Evolutionary conservation across 2,329 filamentous ascomycete species (phyloP).

Genomic region (Coniochaeta sp.): DNA sequence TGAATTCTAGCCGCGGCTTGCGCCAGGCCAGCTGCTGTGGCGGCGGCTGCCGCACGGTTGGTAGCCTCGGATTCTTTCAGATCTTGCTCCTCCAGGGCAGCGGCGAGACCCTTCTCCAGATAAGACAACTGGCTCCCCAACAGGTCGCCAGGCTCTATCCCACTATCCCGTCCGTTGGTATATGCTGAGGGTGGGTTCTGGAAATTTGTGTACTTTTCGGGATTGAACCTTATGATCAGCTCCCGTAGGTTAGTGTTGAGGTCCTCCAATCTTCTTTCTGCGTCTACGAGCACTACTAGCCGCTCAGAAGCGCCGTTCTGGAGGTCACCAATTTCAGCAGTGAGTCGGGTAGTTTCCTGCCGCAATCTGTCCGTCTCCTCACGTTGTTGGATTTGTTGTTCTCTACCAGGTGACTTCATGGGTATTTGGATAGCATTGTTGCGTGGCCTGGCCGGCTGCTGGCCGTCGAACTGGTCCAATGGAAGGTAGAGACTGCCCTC

Average conservation of each 20-base stretch:
- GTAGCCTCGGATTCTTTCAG: constrained; percentile 18
- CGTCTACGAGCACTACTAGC: constrained; percentile 47
- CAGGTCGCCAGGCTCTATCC: constrained; percentile 35
- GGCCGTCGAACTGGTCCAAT: constrained; percentile 55
- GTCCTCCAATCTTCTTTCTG: constrained; percentile 58
- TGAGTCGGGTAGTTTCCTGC: constrained; percentile 19
- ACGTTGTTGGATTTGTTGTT: constrained; percentile 34
- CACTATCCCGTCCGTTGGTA: constrained; percentile 14
- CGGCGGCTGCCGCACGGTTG: constrained; percentile 14
- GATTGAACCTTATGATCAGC: constrained; percentile 57
- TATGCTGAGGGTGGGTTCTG: constrained; percentile 26
- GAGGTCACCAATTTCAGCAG: constrained; percentile 26
- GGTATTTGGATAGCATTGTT: constrained; percentile 48
- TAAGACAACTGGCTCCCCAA: constrained; percentile 59
- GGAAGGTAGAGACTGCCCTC: constrained; percentile 67
- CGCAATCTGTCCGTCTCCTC: constrained; percentile 19
- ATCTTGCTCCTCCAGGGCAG: constrained; percentile 51
- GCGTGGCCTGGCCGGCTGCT: constrained; percentile 19
- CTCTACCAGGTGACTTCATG: constrained; percentile 47
- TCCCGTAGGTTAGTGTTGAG: constrained; percentile 61
- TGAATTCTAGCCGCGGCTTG: constrained; percentile 48
- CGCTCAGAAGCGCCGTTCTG: constrained; percentile 27
- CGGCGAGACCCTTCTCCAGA: constrained; percentile 56
- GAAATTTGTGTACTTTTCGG: constrained; percentile 41
- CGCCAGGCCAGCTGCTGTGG: constrained; percentile 17